Conservation (phyloP, 2,329 filamentous ascomycete genomes). For the Fusarium nodosum region DNA sequence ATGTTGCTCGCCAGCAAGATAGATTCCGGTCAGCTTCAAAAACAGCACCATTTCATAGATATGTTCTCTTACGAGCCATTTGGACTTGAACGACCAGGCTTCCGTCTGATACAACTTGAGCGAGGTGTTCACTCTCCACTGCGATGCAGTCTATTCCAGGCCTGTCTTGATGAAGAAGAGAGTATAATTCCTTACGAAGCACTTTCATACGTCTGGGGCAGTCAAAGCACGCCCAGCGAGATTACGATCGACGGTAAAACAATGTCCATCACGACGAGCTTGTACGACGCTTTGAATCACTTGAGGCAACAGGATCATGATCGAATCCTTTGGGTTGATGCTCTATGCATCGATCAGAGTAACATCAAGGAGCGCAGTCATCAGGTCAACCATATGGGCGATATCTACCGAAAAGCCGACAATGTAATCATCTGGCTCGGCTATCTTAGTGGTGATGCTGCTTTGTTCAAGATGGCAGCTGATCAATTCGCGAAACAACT, state of each 20-base stretch:
- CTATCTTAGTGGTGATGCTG: rapidly evolving
- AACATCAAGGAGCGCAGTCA: constrained; percentile 23
- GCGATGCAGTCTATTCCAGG: background rate
- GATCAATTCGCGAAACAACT: background rate
- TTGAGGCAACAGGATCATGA: background rate
- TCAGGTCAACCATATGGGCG: constrained; percentile 15
- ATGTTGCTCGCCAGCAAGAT: background rate
- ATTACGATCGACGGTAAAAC: background rate
- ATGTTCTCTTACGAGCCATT: background rate
- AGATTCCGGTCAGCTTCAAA: rapidly evolving
- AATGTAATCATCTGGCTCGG: constrained; percentile 17
- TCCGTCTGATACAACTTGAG: background rate
- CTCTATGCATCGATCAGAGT: constrained; percentile 20
- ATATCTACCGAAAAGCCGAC: background rate
- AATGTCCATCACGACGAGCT: background rate
- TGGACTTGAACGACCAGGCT: background rate
- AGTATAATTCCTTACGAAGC: constrained; percentile 1
- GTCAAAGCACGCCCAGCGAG: rapidly evolving
- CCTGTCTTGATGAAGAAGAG: background rate
- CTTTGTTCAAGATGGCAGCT: rapidly evolving
- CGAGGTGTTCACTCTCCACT: background rate
- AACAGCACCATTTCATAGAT: rapidly evolving
- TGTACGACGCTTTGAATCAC: background rate
- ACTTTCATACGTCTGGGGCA: constrained; percentile 19
- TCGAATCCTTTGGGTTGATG: constrained; percentile 19